Evolutionary conservation across 2,329 filamentous ascomycete species (phyloP).

Genomic region (Alternaria hordeiaustralica): DNA sequence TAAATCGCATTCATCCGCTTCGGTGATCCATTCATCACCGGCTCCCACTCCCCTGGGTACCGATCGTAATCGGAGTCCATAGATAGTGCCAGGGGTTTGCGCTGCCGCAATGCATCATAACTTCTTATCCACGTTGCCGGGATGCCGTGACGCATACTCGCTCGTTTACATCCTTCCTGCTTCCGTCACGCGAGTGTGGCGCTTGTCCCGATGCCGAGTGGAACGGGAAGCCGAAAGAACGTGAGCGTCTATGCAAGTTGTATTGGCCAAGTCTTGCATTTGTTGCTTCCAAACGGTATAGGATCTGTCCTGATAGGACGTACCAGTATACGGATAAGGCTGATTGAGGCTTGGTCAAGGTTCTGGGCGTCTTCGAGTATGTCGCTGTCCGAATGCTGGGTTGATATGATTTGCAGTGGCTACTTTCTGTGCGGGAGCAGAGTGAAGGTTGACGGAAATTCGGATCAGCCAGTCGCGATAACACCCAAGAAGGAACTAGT

Average conservation of each 20-base stretch:
- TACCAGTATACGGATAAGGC: neutral
- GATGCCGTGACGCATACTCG: slow-evolving; percentile 11
- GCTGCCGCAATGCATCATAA: slow-evolving; percentile 10
- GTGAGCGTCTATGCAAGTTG: slow-evolving; percentile 18
- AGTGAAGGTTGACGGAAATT: slow-evolving; percentile 16
- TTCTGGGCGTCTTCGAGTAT: neutral
- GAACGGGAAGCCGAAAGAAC: slow-evolving; percentile 12
- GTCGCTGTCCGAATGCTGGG: slow-evolving; percentile 27
- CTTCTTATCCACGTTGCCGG: slow-evolving; percentile 22
- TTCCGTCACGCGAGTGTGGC: slow-evolving; percentile 30
- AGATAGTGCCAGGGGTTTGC: slow-evolving; percentile 19
- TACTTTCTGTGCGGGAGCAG: slow-evolving; percentile 14
- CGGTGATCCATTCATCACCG: neutral
- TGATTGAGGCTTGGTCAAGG: slow-evolving; percentile 4
- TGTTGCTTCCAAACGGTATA: slow-evolving; percentile 1
- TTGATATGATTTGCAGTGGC: slow-evolving; percentile 18
- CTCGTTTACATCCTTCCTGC: slow-evolving; percentile 27
- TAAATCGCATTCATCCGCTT: neutral
- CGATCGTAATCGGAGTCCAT: slow-evolving; percentile 10
- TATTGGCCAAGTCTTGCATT: slow-evolving; percentile 24
- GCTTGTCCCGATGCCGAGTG: slow-evolving; percentile 28
- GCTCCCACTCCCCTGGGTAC: slow-evolving; percentile 19
- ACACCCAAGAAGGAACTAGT: neutral
- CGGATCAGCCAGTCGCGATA: slow-evolving; percentile 12
- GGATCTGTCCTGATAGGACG: neutral